Evolutionary conservation across 2,329 filamentous ascomycete species (phyloP), one percentile per base, ranked within the genome.

Genomic region (Ophiocordyceps camponoti-saundersi): DNA sequence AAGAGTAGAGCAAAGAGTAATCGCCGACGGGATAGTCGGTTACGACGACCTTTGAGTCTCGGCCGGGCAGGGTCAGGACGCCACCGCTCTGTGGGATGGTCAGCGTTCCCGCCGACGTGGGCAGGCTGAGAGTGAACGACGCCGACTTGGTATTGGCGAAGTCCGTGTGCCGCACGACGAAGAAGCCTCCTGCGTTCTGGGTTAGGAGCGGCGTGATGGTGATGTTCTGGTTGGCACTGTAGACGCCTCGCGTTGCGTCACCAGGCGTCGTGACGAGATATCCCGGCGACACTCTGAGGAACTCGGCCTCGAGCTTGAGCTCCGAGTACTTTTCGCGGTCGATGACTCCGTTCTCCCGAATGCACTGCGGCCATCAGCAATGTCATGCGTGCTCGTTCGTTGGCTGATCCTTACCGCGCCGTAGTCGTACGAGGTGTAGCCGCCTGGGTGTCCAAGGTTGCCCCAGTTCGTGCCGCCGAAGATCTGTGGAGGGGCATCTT

Each of bases 381-480:
- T 3, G 7, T 32, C n/a, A n/a, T 26, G 6, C 29, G 3, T 12
- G 18, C 34, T 22, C 6, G 16, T 39, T 11, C 12, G 10, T 11
- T 23, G 1, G 13, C 6, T 36, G 3, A 29, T 16, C 3, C 67
- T 40, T 48, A 61, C 63, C 2, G 69, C 65, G 8, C 66, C 71
- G 45, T 76, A 77, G 49, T 77, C 73, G 44, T 76, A 75, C 0
- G 70, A 73, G 0, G 73, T 79, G 50, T 80, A 80, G 3, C 72
- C 77, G 12, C 77, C 79, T 11, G 80, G 71, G 52, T 86, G 77
- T 0, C 84, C 82, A 5, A 86, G 61, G 51, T 87, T 89, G 0
- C 85, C 85, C 85, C 85, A 90, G 57, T 90, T 92, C 0, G 85
- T 89, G 6, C 85, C 85, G 15, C 85, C 85, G 52, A 73, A 85